These are phyloP conservation scores for Amanita pallidorosea DNA, from an alignment of 768 basidiomycete species.

Conservation along the genomic window DNA sequence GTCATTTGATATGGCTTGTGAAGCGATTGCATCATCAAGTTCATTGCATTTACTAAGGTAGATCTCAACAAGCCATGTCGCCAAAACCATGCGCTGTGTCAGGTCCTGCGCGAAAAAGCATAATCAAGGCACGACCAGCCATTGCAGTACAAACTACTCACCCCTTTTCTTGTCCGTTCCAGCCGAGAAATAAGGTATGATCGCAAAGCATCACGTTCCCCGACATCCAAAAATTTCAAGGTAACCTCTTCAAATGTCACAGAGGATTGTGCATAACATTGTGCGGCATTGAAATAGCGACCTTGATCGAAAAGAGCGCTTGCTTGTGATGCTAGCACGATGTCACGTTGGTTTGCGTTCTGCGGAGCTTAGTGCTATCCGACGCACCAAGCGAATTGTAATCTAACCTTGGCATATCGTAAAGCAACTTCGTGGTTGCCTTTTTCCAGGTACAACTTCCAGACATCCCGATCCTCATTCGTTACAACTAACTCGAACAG, in stretches of 20 bases:
- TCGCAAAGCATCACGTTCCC: constrained; percentile 83
- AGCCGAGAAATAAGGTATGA: constrained; percentile 84
- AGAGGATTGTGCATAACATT: constrained; percentile 84
- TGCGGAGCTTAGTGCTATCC: constrained; percentile 18
- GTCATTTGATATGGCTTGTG: constrained; percentile 72
- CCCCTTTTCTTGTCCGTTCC: constrained; percentile 75
- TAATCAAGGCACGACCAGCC: not conserved
- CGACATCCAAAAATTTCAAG: constrained; percentile 80
- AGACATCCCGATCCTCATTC: constrained; percentile 91
- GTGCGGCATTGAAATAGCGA: constrained; percentile 85
- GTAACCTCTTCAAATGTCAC: constrained; percentile 86
- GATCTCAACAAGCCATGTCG: constrained; percentile 97
- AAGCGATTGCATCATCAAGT: constrained; percentile 86
- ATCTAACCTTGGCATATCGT: constrained; percentile 66
- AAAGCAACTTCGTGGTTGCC: constrained; percentile 72
- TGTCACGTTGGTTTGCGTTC: constrained; percentile 84
- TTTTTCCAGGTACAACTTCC: constrained; percentile 81
- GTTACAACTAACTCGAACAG: constrained; percentile 78
- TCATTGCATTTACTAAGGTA: constrained; percentile 96
- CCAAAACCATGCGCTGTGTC: constrained; percentile 94
- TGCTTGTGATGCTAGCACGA: constrained; percentile 76
- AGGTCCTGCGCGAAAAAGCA: constrained; percentile 49
- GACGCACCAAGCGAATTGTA: not conserved
- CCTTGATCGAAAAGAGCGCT: constrained; percentile 68
- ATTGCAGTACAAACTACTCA: constrained; percentile 22